A percentile compares a stretch with the other conserved stretches of the same genome.
Evolutionary conservation across 371 early-diverging fungal species (phyloP).

Genomic region (Haplosporangium sp.): DNA sequence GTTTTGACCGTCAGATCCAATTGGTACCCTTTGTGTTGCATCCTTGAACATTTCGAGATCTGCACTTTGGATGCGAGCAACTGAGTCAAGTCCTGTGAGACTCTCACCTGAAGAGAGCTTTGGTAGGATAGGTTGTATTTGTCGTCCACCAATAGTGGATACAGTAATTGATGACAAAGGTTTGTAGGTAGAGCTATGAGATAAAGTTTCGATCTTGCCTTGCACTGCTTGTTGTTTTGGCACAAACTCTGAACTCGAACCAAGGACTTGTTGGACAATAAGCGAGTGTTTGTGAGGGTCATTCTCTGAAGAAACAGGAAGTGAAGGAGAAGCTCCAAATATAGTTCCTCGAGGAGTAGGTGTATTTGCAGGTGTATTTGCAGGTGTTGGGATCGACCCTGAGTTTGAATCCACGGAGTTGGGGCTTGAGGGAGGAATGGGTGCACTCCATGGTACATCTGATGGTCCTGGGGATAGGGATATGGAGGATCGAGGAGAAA

Average conservation of each 20-base stretch:
- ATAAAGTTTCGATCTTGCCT: slow-evolving; percentile 10
- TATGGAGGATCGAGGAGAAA: slow-evolving; percentile 17
- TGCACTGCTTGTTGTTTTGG: neutral
- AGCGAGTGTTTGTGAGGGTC: neutral
- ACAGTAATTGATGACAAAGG: slow-evolving; percentile 19
- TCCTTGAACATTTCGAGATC: slow-evolving; percentile 5
- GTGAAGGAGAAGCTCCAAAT: slow-evolving; percentile 3
- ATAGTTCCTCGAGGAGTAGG: slow-evolving; percentile 25
- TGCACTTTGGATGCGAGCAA: slow-evolving; percentile 6
- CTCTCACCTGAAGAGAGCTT: slow-evolving; percentile 11
- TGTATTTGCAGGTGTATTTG: slow-evolving; percentile 49
- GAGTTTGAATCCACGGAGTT: slow-evolving; percentile 8
- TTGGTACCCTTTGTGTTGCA: slow-evolving; percentile 28
- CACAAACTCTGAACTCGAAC: neutral
- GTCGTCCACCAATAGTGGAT: slow-evolving; percentile 13
- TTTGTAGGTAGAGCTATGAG: slow-evolving; percentile 29
- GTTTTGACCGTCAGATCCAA: neutral
- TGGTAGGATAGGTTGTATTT: slow-evolving; percentile 17
- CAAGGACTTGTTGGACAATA: neutral
- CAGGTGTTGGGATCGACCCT: slow-evolving; percentile 33
- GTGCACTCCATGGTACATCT: slow-evolving; percentile 6
- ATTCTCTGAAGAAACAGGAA: neutral
- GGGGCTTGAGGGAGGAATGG: slow-evolving; percentile 14
- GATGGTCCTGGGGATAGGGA: slow-evolving; percentile 15
- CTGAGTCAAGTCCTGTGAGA: neutral